These are phyloP conservation scores for Sugiyamaella marilandica DNA, from an alignment of 805 yeast genomes.

Conservation along the genomic window DNA sequence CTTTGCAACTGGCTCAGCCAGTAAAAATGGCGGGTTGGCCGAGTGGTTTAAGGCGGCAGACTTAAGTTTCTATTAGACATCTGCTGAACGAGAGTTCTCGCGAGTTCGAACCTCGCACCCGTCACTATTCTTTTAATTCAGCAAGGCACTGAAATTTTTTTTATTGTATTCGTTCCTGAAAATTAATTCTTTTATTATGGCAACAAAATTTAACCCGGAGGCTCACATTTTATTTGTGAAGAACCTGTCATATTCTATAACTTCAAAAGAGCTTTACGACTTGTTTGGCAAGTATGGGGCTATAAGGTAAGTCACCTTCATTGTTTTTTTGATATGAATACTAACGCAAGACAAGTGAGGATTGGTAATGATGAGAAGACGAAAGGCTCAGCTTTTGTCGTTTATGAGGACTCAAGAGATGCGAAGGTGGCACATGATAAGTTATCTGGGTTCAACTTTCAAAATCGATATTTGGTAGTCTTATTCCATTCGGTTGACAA, in stretches of 20 bases:
- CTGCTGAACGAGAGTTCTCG: constrained; percentile 33
- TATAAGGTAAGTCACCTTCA: constrained; percentile 31
- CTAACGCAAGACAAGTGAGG: constrained; percentile 42
- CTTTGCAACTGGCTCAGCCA: constrained; percentile 2
- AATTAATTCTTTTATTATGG: background rate
- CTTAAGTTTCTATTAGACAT: constrained; percentile 27
- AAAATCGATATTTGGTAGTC: constrained; percentile 55
- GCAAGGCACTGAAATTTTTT: background rate
- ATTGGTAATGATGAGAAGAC: constrained; percentile 37
- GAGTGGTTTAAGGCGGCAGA: constrained; percentile 38
- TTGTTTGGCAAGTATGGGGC: constrained; percentile 53
- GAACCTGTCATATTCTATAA: constrained; percentile 51
- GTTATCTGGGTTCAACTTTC: constrained; percentile 54
- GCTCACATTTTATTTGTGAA: constrained; percentile 45
- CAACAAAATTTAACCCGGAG: constrained; percentile 13
- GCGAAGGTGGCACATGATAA: constrained; percentile 52
- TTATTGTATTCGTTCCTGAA: too few relatives aligned
- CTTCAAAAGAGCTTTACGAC: constrained; percentile 44
- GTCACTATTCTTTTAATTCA: constrained; percentile 22
- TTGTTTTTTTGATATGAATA: background rate
- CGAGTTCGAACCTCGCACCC: constrained; percentile 37
- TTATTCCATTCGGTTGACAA: constrained; percentile 44
- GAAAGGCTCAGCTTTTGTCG: constrained; percentile 52
- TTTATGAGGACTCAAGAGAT: constrained; percentile 44
- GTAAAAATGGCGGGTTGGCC: constrained; percentile 34